Evolutionary conservation across 2,329 filamentous ascomycete genomes (phyloP).

Genomic region (Colletotrichum higginsianum): DNA sequence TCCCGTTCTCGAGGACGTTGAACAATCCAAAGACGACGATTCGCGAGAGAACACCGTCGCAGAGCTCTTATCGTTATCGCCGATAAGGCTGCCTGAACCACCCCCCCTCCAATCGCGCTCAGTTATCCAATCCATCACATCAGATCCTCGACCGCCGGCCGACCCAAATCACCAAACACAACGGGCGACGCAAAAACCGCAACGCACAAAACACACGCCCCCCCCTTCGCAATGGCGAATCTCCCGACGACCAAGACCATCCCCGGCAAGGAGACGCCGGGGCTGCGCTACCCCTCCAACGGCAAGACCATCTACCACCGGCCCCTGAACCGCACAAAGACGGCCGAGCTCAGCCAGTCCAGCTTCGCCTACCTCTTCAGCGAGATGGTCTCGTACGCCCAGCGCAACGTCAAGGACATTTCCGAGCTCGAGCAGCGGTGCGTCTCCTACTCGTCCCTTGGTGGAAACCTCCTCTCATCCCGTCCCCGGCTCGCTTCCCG

Average conservation of each 20-base stretch:
- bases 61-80: constrained; percentile 41
- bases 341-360: constrained; percentile 89
- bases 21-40: neutral
- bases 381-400: constrained; percentile 97
- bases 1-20: neutral
- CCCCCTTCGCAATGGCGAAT: constrained; percentile 61
- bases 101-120: neutral
- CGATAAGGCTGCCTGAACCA: constrained; percentile 31
- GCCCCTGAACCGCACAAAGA: constrained; percentile 90
- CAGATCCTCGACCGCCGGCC: neutral
- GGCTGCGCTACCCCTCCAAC: constrained; percentile 89
- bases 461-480: neutral
- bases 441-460: constrained; percentile 44
- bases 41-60: neutral
- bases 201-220: too few species aligned
- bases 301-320: constrained; percentile 99
- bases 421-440: constrained; percentile 94
- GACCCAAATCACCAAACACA: neutral
- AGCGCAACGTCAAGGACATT: constrained; percentile 90
- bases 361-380: constrained; percentile 97
- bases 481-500: constrained; percentile 19
- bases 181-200: neutral
- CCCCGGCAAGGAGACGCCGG: constrained; percentile 66
- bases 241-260: constrained; percentile 61
- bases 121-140: neutral